A percentile compares a stretch with the other conserved stretches of the same genome.
phyloP scores from a whole-genome alignment of 1,284 basidiomycete genomes.

The Cryptococcus hybrid region DNA sequence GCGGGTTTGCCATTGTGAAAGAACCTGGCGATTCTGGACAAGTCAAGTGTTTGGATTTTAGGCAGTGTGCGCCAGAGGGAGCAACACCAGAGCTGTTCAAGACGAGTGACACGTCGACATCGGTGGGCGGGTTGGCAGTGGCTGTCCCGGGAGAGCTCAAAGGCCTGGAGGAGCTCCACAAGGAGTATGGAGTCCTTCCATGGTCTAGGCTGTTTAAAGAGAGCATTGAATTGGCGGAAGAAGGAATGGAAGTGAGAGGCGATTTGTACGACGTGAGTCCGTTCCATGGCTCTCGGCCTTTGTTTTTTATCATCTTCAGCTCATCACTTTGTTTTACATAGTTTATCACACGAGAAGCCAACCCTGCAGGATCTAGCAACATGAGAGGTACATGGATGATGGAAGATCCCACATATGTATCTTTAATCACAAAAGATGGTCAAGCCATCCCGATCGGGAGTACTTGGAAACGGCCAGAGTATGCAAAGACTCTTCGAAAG shows the following conservation, averaged over 20 bases:
- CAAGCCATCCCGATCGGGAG: slow-evolving; percentile 22
- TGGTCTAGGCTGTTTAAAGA: slow-evolving; percentile 27
- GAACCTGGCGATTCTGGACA: slow-evolving; percentile 13
- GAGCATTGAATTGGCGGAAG: slow-evolving; percentile 31
- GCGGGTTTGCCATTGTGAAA: slow-evolving; percentile 35
- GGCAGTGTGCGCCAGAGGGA: slow-evolving; percentile 34
- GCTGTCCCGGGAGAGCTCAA: slow-evolving; percentile 35
- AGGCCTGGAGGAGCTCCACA: slow-evolving; percentile 31
- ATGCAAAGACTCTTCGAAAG: slow-evolving; percentile 29
- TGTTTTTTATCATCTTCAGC: not conserved
- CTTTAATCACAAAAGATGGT: slow-evolving; percentile 23
- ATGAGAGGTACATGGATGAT: slow-evolving; percentile 16
- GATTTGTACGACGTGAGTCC: slow-evolving; percentile 32
- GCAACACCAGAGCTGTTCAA: slow-evolving; percentile 16
- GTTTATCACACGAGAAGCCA: slow-evolving; percentile 10
- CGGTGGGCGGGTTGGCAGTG: slow-evolving; percentile 29
- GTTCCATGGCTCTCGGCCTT: not conserved
- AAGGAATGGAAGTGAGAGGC: slow-evolving; percentile 61
- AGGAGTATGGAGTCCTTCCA: slow-evolving; percentile 20
- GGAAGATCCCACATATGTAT: slow-evolving; percentile 11
- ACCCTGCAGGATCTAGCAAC: slow-evolving; percentile 12
- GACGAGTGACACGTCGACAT: slow-evolving; percentile 10
- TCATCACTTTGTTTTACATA: not conserved
- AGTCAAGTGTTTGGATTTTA: slow-evolving; percentile 24
- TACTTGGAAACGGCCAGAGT: slow-evolving; percentile 29